phyloP scores from a whole-genome alignment of 495 filamentous ascomycete species.

The Cetradonia linearis region DNA sequence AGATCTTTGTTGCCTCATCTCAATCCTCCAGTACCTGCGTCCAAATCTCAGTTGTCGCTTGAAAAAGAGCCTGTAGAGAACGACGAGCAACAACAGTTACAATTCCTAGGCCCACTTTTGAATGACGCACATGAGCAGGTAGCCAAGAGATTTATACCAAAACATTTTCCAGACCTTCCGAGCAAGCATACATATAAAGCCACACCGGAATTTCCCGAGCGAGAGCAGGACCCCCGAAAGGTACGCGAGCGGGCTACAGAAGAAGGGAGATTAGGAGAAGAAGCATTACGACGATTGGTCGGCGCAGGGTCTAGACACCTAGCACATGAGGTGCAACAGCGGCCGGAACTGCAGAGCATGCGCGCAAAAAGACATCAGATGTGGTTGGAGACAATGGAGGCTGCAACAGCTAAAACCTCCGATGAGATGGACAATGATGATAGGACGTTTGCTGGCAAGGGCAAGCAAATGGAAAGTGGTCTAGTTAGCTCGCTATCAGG shows the following conservation, averaged over 20 bases:
- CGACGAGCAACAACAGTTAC: conserved; percentile 26
- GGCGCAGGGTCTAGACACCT: conserved; percentile 32
- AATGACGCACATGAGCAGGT: conserved; percentile 42
- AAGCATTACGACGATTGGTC: conserved; percentile 59
- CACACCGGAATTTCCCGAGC: conserved; percentile 54
- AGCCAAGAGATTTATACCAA: conserved; percentile 47
- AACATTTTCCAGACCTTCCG: conserved; percentile 59
- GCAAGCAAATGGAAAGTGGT: conserved; percentile 3
- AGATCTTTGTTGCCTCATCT: conserved; percentile 34
- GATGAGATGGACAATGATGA: conserved; percentile 13
- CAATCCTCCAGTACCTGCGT: conserved; percentile 30
- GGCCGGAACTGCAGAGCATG: neutral
- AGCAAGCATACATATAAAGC: conserved; percentile 63
- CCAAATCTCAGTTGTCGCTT: conserved; percentile 32
- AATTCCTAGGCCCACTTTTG: conserved; percentile 45
- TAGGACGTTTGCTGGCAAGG: conserved; percentile 25
- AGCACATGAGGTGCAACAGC: conserved; percentile 5
- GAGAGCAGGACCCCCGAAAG: conserved; percentile 58
- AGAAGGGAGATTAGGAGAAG: conserved; percentile 63
- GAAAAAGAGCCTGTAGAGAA: conserved; percentile 40
- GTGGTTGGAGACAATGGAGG: conserved; percentile 24
- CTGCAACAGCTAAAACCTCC: conserved; percentile 3
- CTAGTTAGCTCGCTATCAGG: neutral
- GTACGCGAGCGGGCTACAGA: conserved; percentile 64
- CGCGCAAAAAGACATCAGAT: conserved; percentile 18